Conservation (phyloP, 345 rosid genomes). For the Triadica sebifera region DNA sequence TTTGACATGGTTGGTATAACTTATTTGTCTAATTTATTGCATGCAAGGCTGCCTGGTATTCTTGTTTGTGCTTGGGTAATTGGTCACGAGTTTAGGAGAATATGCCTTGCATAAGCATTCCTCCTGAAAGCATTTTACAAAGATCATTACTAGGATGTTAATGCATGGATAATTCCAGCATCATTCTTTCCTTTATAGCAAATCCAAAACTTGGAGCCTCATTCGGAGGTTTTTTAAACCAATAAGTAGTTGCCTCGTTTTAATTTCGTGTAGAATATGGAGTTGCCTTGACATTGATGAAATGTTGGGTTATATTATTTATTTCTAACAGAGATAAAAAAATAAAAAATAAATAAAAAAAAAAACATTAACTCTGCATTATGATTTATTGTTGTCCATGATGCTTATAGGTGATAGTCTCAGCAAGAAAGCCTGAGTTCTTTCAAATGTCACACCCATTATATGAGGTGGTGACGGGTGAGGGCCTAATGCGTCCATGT, state of each 20-base stretch:
- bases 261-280: background rate
- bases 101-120: background rate
- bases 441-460: slow-evolving; percentile 96
- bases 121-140: background rate
- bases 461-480: slow-evolving; percentile 92
- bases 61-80: background rate
- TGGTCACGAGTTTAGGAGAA: background rate
- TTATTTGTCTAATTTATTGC: slow-evolving; percentile 7
- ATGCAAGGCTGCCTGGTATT: slow-evolving; percentile 2
- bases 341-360: no score
- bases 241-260: background rate
- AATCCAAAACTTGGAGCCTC: background rate
- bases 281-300: background rate
- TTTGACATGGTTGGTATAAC: slow-evolving; percentile 66
- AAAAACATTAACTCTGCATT: background rate
- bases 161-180: background rate
- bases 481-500: slow-evolving; percentile 95
- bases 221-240: background rate
- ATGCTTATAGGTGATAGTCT: slow-evolving; percentile 69
- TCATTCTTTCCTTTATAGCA: background rate
- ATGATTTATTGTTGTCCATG: slow-evolving; percentile 10
- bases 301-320: background rate
- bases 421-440: slow-evolving; percentile 98
- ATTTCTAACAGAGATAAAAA: background rate
- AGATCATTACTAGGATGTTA: background rate